phyloP scores from a whole-genome alignment of 2,329 filamentous ascomycete species.

The Cladosporium halotolerans region DNA sequence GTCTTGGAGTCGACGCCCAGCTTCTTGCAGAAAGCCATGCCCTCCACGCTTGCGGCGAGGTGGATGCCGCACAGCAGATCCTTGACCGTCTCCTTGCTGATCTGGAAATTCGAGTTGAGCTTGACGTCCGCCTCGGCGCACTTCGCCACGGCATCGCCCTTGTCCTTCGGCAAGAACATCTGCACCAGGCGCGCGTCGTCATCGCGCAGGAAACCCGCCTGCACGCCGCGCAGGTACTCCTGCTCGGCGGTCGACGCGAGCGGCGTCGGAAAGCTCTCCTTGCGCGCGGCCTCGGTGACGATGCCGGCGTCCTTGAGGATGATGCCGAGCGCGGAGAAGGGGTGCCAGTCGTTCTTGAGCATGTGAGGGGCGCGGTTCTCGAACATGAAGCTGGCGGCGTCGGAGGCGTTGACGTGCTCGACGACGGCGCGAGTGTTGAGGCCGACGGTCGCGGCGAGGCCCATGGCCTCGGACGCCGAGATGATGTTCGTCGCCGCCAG shows the following conservation, averaged over 20 bases:
- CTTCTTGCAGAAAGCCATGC: constrained; percentile 41
- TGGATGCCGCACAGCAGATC: constrained; percentile 43
- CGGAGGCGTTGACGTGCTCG: constrained; percentile 41
- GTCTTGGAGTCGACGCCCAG: constrained; percentile 40
- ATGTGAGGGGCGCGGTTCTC: constrained; percentile 50
- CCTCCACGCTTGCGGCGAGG: constrained; percentile 44
- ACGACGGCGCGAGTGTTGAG: constrained; percentile 46
- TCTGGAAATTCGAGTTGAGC: constrained; percentile 29
- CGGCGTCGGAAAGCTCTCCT: constrained; percentile 52
- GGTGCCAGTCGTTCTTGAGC: constrained; percentile 46
- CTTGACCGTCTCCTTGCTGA: constrained; percentile 31
- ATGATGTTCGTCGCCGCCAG: constrained; percentile 55
- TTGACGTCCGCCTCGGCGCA: constrained; percentile 33
- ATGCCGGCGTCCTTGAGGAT: constrained; percentile 51
- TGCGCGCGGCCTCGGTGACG: constrained; percentile 59
- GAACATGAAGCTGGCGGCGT: constrained; percentile 49
- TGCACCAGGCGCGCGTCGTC: constrained; percentile 53
- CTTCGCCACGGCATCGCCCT: constrained; percentile 28
- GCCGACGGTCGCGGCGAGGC: constrained; percentile 48
- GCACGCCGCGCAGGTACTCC: constrained; percentile 54
- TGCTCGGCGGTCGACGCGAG: constrained; percentile 60
- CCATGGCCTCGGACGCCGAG: constrained; percentile 51
- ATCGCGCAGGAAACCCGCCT: constrained; percentile 50
- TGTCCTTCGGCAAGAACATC: constrained; percentile 39
- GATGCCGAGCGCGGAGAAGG: constrained; percentile 40